Conservation (phyloP, 768 basidiomycete species). For the Coprinellus micaceus region DNA sequence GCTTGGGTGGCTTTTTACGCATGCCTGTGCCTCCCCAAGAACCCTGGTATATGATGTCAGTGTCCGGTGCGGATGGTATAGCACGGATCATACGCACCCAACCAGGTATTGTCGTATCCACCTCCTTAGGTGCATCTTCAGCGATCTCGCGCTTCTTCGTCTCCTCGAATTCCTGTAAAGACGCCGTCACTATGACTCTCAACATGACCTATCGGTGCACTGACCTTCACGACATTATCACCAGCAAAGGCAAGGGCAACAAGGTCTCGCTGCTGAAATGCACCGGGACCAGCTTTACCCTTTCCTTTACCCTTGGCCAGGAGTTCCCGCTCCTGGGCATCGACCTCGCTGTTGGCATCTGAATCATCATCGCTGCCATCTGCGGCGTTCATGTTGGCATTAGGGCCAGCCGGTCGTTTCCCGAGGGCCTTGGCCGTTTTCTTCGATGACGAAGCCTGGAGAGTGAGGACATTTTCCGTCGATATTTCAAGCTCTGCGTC, state of each 20-base stretch:
- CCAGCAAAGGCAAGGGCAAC: slow-evolving; percentile 96
- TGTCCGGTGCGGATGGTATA: too few species aligned
- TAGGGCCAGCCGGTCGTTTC: slow-evolving; percentile 33
- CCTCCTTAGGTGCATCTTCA: slow-evolving; percentile 79
- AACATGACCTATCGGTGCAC: slow-evolving; percentile 18
- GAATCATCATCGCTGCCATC: slow-evolving; percentile 50
- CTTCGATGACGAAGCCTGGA: slow-evolving; percentile 24
- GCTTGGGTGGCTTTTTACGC: slow-evolving; percentile 55
- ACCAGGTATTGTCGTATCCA: slow-evolving; percentile 89
- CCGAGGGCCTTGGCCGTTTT: slow-evolving; percentile 33
- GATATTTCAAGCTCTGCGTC: slow-evolving; percentile 82
- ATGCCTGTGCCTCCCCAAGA: slow-evolving; percentile 86
- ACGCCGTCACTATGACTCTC: not conserved
- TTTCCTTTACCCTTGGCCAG: slow-evolving; percentile 35
- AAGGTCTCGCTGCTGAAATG: slow-evolving; percentile 87
- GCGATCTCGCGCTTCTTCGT: slow-evolving; percentile 80
- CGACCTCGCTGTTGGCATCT: slow-evolving; percentile 63
- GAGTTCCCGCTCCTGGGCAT: slow-evolving; percentile 57
- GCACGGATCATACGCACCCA: slow-evolving; percentile 92
- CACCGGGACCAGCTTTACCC: slow-evolving; percentile 47
- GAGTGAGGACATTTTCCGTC: slow-evolving; percentile 45
- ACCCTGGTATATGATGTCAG: slow-evolving; percentile 52
- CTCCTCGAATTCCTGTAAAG: slow-evolving; percentile 73
- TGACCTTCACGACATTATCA: slow-evolving; percentile 89
- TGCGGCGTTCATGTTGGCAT: slow-evolving; percentile 36